phyloP scores from a whole-genome alignment of 306 rosid species.

The Begonia masoniana region DNA sequence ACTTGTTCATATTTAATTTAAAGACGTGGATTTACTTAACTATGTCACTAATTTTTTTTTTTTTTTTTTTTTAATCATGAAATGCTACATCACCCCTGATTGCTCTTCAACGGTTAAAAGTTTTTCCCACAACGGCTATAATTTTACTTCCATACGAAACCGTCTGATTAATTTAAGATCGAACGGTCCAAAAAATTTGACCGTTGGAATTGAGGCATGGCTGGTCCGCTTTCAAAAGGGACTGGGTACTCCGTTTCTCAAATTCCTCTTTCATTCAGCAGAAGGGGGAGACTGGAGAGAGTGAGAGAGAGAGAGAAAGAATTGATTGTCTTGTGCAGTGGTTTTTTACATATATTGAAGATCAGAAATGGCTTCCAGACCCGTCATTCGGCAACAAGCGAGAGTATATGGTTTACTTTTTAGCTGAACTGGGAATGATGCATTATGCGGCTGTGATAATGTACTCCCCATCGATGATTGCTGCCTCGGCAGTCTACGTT shows the following conservation, averaged over 20 bases:
- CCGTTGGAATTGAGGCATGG: conserved; percentile 54
- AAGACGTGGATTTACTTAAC: too few relatives aligned
- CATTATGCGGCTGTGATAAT: conserved; percentile 40
- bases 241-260: conserved; percentile 1
- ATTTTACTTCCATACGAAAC: too few relatives aligned
- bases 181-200: conserved; percentile 34
- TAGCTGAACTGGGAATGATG: conserved; percentile 66
- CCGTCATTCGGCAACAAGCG: conserved; percentile 42
- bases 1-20: too few relatives aligned
- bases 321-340: background rate
- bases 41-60: too few relatives aligned
- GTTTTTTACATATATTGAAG: conserved; percentile 5
- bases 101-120: too few relatives aligned
- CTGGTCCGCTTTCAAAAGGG: conserved; percentile 34
- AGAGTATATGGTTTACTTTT: conserved; percentile 13
- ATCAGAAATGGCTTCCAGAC: conserved; percentile 49
- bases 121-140: too few relatives aligned
- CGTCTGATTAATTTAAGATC: conserved; percentile 13
- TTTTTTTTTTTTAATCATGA: too few relatives aligned
- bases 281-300: too few relatives aligned
- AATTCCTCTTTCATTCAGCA: background rate
- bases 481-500: conserved; percentile 81
- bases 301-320: too few relatives aligned
- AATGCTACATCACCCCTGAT: too few relatives aligned
- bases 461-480: conserved; percentile 74